A percentile compares a stretch with the other conserved stretches of the same genome.
phyloP scores from a whole-genome alignment of 2,329 filamentous ascomycete genomes.

The Neonectria ditissima region DNA sequence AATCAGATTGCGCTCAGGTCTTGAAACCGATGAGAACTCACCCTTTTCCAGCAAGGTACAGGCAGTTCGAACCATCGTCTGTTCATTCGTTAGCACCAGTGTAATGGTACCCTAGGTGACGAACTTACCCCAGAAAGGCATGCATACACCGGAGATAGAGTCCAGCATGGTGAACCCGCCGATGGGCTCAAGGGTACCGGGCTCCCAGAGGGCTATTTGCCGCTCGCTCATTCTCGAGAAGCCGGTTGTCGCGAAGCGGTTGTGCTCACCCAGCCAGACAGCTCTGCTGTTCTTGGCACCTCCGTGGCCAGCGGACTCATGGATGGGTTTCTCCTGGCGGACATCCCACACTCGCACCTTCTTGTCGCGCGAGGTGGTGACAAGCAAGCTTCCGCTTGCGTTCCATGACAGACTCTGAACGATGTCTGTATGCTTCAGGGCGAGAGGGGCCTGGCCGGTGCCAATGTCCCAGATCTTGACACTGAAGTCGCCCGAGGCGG shows the following conservation, averaged over 20 bases:
- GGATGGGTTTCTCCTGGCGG: conserved; percentile 87
- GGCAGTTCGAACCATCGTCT: conserved; percentile 92
- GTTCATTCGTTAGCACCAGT: conserved; percentile 38
- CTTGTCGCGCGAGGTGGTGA: conserved; percentile 97
- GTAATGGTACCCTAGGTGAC: neutral
- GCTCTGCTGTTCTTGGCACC: conserved; percentile 98
- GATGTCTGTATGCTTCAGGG: conserved; percentile 88
- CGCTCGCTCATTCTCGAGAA: conserved; percentile 99
- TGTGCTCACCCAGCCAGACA: conserved; percentile 97
- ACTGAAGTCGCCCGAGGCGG: conserved; percentile 92
- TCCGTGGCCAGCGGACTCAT: conserved; percentile 86
- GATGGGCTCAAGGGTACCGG: conserved; percentile 85
- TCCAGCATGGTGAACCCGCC: conserved; percentile 92
- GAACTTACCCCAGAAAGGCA: conserved; percentile 94
- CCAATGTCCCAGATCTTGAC: conserved; percentile 97
- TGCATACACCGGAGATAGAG: conserved; percentile 96
- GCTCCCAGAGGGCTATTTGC: conserved; percentile 95
- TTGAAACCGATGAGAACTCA: conserved; percentile 60
- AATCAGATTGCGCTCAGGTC: conserved; percentile 23
- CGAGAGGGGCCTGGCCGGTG: conserved; percentile 78
- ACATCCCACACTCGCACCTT: conserved; percentile 98
- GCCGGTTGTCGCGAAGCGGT: conserved; percentile 94
- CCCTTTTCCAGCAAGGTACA: conserved; percentile 98
- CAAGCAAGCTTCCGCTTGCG: conserved; percentile 85
- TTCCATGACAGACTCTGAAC: conserved; percentile 98